A percentile compares a stretch with the other conserved stretches of the same genome.
phyloP scores from a whole-genome alignment of 257 asterid species.

The Anisodus acutangulus region DNA sequence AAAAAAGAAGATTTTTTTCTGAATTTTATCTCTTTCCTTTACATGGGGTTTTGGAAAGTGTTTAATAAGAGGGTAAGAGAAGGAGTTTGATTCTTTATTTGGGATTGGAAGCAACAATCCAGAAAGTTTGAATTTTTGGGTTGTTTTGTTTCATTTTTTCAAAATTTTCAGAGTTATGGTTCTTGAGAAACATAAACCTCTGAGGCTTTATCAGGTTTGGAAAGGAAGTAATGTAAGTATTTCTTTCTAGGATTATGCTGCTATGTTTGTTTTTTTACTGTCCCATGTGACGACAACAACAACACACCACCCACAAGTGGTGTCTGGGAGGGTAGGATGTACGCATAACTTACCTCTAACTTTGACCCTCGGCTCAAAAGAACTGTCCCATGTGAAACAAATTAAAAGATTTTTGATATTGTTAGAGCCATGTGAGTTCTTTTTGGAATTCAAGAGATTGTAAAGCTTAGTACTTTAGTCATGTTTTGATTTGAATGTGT shows the following conservation, averaged over 20 bases:
- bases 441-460: conserved; percentile 12
- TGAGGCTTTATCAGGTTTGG: conserved; percentile 81
- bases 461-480: neutral
- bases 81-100: neutral
- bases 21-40: conserved; percentile 25
- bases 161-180: conserved; percentile 45
- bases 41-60: conserved; percentile 36
- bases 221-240: conserved; percentile 76
- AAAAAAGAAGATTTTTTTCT: too few species aligned
- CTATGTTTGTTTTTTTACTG: neutral
- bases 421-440: neutral
- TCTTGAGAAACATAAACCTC: conserved; percentile 49
- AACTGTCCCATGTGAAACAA: neutral
- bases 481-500: neutral
- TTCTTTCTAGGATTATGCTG: neutral
- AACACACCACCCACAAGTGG: too few species aligned
- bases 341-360: too few species aligned
- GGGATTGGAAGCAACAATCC: neutral
- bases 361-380: too few species aligned
- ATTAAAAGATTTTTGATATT: neutral
- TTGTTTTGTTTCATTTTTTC: conserved; percentile 19
- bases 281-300: too few species aligned
- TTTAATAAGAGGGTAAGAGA: conserved; percentile 32
- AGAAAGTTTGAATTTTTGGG: conserved; percentile 32
- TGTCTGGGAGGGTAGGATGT: too few species aligned